Evolutionary conservation across 2,329 filamentous ascomycete species (phyloP).

Genomic region (Aureobasidium musti): DNA sequence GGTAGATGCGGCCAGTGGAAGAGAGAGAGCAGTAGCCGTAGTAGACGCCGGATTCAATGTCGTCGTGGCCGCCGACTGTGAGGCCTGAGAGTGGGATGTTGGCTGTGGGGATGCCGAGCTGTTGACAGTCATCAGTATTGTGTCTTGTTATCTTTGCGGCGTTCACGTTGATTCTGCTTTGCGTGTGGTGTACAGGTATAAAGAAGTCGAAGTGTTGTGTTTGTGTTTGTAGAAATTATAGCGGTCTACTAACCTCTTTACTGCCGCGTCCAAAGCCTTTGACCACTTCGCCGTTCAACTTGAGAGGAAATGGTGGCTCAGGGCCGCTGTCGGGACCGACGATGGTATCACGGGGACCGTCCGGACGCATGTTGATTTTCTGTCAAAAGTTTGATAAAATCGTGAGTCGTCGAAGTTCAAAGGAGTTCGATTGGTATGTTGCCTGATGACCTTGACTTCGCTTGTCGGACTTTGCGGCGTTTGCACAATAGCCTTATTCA

Average conservation of each 20-base stretch:
- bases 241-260: slow-evolving; percentile 65
- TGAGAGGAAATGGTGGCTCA: slow-evolving; percentile 75
- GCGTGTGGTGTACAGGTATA: neutral
- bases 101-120: slow-evolving; percentile 95
- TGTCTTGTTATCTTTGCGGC: neutral
- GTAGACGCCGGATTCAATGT: slow-evolving; percentile 79
- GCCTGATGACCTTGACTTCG: too few species aligned
- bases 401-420: neutral
- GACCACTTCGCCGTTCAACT: slow-evolving; percentile 82
- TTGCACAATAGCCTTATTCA: too few species aligned
- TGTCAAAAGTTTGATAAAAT: neutral
- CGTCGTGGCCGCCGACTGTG: slow-evolving; percentile 64
- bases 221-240: neutral
- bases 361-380: slow-evolving; percentile 41
- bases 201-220: too few species aligned
- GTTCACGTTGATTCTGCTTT: neutral
- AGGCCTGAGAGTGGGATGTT: slow-evolving; percentile 74
- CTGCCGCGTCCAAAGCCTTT: slow-evolving; percentile 92
- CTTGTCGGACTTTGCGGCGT: slow-evolving; percentile 11
- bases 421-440: too few species aligned
- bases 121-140: neutral
- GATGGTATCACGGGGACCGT: slow-evolving; percentile 64
- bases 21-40: slow-evolving; percentile 82
- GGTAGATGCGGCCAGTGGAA: slow-evolving; percentile 57
- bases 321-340: slow-evolving; percentile 75